These are phyloP conservation scores for Dioszegia aurantiaca DNA, from an alignment of 768 basidiomycete species.

Conservation along the genomic window DNA sequence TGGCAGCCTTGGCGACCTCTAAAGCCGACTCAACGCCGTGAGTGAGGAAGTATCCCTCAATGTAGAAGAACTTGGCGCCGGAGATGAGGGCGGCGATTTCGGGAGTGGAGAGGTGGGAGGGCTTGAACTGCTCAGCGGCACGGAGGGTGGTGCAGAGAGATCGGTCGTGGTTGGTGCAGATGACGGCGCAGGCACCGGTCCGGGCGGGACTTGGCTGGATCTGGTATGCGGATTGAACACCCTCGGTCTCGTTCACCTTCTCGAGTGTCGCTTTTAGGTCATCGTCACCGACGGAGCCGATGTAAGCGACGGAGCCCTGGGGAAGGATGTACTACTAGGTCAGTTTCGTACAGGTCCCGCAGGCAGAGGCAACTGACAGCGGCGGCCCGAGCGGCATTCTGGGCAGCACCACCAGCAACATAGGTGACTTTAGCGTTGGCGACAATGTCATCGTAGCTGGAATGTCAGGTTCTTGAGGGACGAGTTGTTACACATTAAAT, in stretches of 20 bases:
- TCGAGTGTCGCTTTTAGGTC: slow-evolving; percentile 84
- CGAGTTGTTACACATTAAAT: slow-evolving; percentile 3
- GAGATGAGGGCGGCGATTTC: slow-evolving; percentile 73
- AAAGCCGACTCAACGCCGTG: slow-evolving; percentile 75
- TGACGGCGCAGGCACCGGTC: slow-evolving; percentile 94
- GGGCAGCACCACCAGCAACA: slow-evolving; percentile 94
- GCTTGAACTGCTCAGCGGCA: slow-evolving; percentile 83
- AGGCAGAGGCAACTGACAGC: slow-evolving; percentile 63
- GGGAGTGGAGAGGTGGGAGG: slow-evolving; percentile 72
- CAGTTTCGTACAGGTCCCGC: background rate
- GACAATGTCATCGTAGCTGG: slow-evolving; percentile 84
- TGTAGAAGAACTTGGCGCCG: slow-evolving; percentile 80
- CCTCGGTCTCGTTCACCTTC: slow-evolving; percentile 86
- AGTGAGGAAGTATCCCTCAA: slow-evolving; percentile 96
- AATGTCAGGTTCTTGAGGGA: background rate
- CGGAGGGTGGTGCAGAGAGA: slow-evolving; percentile 90
- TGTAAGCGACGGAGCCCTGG: slow-evolving; percentile 80
- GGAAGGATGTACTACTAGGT: slow-evolving; percentile 78
- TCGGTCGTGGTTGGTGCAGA: slow-evolving; percentile 88
- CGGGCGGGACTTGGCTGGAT: slow-evolving; percentile 74
- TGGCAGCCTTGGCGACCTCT: slow-evolving; percentile 73
- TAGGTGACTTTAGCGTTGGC: slow-evolving; percentile 73
- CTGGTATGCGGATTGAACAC: slow-evolving; percentile 80
- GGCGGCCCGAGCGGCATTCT: slow-evolving; percentile 93
- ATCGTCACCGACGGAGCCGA: slow-evolving; percentile 91